Evolutionary conservation across 2,329 filamentous ascomycete species (phyloP).

Genomic region (Claviceps maximensis): DNA sequence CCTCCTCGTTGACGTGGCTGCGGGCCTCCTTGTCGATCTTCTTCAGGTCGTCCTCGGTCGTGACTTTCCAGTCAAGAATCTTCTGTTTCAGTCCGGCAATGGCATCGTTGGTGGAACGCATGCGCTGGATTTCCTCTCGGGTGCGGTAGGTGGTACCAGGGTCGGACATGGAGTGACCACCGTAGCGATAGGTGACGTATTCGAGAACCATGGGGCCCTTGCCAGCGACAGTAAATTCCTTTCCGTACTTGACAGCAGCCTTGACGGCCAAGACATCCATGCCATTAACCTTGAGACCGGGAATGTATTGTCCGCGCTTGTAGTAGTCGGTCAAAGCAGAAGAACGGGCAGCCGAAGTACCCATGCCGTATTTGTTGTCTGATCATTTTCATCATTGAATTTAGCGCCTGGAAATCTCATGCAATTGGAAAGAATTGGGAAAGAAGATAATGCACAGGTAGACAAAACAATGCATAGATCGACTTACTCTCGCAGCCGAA

Average conservation of each 20-base stretch:
- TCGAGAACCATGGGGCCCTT: slow-evolving; percentile 94
- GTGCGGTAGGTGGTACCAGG: slow-evolving; percentile 98
- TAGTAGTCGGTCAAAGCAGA: slow-evolving; percentile 98
- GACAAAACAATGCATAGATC: neutral
- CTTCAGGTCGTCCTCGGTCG: slow-evolving; percentile 92
- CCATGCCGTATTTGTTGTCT: slow-evolving; percentile 99
- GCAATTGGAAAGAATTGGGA: too few relatives aligned
- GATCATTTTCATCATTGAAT: neutral
- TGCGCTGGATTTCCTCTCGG: slow-evolving; percentile 98
- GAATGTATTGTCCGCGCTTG: slow-evolving; percentile 99
- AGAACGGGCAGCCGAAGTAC: slow-evolving; percentile 85
- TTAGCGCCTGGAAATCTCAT: neutral
- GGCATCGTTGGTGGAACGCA: slow-evolving; percentile 97
- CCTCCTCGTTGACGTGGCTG: slow-evolving; percentile 74
- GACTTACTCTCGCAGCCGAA: slow-evolving; percentile 95
- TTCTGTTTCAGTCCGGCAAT: slow-evolving; percentile 98
- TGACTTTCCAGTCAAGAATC: slow-evolving; percentile 89
- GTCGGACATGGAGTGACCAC: slow-evolving; percentile 99
- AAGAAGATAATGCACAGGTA: too few relatives aligned
- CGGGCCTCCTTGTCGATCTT: slow-evolving; percentile 87
- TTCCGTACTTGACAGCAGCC: slow-evolving; percentile 87
- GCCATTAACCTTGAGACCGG: slow-evolving; percentile 97
- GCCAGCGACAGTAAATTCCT: slow-evolving; percentile 68
- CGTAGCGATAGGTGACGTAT: slow-evolving; percentile 98
- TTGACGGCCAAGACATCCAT: slow-evolving; percentile 99